Conservation (phyloP, 2,329 filamentous ascomycete species). For the Huntiella decipiens region DNA sequence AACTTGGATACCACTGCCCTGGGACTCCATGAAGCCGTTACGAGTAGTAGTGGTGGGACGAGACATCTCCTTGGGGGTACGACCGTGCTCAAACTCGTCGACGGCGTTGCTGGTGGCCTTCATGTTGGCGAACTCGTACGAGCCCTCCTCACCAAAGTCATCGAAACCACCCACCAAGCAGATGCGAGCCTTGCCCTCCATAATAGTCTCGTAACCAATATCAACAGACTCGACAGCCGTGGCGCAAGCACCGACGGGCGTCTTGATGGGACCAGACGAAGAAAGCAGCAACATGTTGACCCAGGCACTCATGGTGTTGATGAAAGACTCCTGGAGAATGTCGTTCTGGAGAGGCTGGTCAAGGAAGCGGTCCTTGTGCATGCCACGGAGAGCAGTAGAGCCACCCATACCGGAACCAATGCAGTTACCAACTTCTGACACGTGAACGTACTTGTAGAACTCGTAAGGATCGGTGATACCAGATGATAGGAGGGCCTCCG, state of each 20-base stretch:
- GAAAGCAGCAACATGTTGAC: slow-evolving; percentile 98
- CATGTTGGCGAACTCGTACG: slow-evolving; percentile 99
- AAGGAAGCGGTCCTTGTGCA: slow-evolving; percentile 95
- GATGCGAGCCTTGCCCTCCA: slow-evolving; percentile 92
- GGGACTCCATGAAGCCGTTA: slow-evolving; percentile 98
- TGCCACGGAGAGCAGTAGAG: slow-evolving; percentile 74
- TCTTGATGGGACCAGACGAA: slow-evolving; percentile 95
- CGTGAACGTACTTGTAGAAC: slow-evolving; percentile 98
- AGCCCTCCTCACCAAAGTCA: slow-evolving; percentile 97
- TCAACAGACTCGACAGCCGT: slow-evolving; percentile 95
- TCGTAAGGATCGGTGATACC: slow-evolving; percentile 98
- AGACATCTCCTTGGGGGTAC: slow-evolving; percentile 94
- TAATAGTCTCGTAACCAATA: slow-evolving; percentile 94
- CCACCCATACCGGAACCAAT: slow-evolving; percentile 97
- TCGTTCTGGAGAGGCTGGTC: slow-evolving; percentile 98
- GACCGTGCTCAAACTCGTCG: slow-evolving; percentile 86
- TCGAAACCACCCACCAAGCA: slow-evolving; percentile 98
- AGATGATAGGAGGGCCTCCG: slow-evolving; percentile 72
- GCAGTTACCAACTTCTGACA: slow-evolving; percentile 95
- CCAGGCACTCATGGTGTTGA: slow-evolving; percentile 99
- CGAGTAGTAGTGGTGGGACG: slow-evolving; percentile 90
- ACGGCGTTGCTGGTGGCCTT: slow-evolving; percentile 97
- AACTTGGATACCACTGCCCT: slow-evolving; percentile 93
- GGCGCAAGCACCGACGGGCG: slow-evolving; percentile 90
- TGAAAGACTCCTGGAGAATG: slow-evolving; percentile 97